These are phyloP conservation scores for Telopea speciosissima DNA, from an alignment of 177 flowering plant species.

Conservation along the genomic window DNA sequence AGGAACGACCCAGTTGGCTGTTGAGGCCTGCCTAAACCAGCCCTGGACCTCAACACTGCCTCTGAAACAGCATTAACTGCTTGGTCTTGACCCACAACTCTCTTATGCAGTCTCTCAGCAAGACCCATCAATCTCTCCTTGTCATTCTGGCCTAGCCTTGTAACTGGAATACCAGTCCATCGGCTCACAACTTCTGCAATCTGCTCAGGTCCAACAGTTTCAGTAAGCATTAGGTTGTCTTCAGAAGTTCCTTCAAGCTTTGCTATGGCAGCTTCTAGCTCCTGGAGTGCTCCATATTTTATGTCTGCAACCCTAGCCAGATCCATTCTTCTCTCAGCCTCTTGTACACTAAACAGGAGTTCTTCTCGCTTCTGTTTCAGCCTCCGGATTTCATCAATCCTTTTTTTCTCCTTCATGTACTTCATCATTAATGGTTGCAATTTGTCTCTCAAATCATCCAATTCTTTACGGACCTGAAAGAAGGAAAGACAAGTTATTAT, in stretches of 20 bases:
- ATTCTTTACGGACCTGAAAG: conserved; percentile 61
- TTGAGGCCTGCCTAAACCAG: conserved; percentile 81
- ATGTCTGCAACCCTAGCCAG: conserved; percentile 85
- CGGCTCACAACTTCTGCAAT: conserved; percentile 95
- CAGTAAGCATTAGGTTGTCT: conserved; percentile 68
- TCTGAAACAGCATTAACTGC: conserved; percentile 88
- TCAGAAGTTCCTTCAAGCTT: conserved; percentile 55
- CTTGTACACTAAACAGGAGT: conserved; percentile 52
- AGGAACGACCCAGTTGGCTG: conserved; percentile 95
- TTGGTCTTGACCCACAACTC: conserved; percentile 89
- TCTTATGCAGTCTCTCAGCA: conserved; percentile 69
- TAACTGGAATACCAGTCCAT: conserved; percentile 97
- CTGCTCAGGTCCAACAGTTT: conserved; percentile 84
- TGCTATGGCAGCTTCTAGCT: conserved; percentile 69
- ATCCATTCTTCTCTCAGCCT: conserved; percentile 87
- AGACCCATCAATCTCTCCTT: conserved; percentile 75
- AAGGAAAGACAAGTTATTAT: too few species aligned
- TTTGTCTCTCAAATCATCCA: conserved; percentile 85
- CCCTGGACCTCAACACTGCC: conserved; percentile 82
- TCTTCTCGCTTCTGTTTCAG: conserved; percentile 80
- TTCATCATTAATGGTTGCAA: conserved; percentile 87
- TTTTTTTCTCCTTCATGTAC: conserved; percentile 75
- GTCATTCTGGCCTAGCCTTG: conserved; percentile 87
- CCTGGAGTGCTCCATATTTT: conserved; percentile 74
- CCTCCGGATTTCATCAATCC: conserved; percentile 75